These are phyloP conservation scores for Phytophthora pistaciae DNA, from an alignment of 352 stramenopile species.

Conservation along the genomic window DNA sequence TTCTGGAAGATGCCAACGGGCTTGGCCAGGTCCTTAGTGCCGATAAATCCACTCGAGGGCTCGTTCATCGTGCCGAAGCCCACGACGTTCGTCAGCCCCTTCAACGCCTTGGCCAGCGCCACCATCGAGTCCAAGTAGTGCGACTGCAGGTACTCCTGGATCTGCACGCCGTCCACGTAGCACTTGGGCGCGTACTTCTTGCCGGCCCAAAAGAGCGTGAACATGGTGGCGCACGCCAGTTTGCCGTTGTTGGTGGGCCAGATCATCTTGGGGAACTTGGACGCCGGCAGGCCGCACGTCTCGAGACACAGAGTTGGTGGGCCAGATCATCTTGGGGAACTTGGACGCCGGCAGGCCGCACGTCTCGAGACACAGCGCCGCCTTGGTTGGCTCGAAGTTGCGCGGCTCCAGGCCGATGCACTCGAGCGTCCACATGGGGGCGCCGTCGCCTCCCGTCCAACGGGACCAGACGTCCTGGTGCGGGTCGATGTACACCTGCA, in stretches of 20 bases:
- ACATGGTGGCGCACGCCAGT: constrained; percentile 90
- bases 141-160: constrained; percentile 88
- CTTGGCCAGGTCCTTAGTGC: constrained; percentile 50
- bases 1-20: constrained; percentile 63
- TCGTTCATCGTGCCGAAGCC: constrained; percentile 93
- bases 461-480: constrained; percentile 93
- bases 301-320: constrained; percentile 87
- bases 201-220: constrained; percentile 90
- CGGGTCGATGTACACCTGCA: constrained; percentile 90
- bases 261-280: constrained; percentile 89
- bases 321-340: constrained; percentile 93
- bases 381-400: constrained; percentile 74
- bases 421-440: constrained; percentile 90
- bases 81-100: constrained; percentile 79
- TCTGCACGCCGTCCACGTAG: constrained; percentile 71
- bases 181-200: constrained; percentile 72
- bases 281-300: constrained; percentile 47
- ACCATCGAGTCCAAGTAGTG: constrained; percentile 85
- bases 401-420: constrained; percentile 76
- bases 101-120: constrained; percentile 64
- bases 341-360: constrained; percentile 38
- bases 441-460: constrained; percentile 89
- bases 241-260: constrained; percentile 93
- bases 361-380: constrained; percentile 78
- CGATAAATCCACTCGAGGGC: constrained; percentile 75